These are phyloP conservation scores for Elongisporangium undulatum DNA, from an alignment of 352 stramenopile genomes.

Conservation along the genomic window DNA sequence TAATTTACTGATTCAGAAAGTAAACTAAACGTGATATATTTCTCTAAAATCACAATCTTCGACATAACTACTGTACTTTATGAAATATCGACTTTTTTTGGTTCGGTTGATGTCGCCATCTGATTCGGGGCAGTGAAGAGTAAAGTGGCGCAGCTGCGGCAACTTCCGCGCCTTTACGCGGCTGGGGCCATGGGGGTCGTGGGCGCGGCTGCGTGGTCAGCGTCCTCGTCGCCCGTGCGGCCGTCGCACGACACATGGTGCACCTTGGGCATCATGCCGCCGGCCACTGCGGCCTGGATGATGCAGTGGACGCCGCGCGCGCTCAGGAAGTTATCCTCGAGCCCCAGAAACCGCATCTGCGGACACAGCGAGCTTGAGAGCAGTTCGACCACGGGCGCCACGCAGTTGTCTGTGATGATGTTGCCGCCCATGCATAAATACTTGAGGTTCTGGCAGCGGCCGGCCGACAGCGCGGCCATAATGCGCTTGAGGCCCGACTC, in stretches of 20 bases:
- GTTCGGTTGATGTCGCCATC: not conserved
- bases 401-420: slow-evolving; percentile 81
- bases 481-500: slow-evolving; percentile 72
- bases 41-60: not conserved
- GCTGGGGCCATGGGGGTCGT: not conserved
- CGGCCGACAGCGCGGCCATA: slow-evolving; percentile 49
- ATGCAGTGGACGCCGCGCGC: slow-evolving; percentile 67
- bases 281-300: slow-evolving; percentile 65
- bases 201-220: no score
- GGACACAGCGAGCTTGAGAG: slow-evolving; percentile 57
- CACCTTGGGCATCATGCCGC: slow-evolving; percentile 82
- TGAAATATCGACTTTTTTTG: not conserved
- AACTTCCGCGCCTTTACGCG: not conserved
- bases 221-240: slow-evolving; percentile 8
- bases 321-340: slow-evolving; percentile 84
- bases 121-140: not conserved
- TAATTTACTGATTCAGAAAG: not conserved
- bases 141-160: not conserved
- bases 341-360: slow-evolving; percentile 72
- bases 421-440: slow-evolving; percentile 84
- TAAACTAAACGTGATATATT: not conserved
- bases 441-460: slow-evolving; percentile 58
- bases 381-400: slow-evolving; percentile 60
- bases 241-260: slow-evolving; percentile 68
- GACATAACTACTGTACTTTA: not conserved